phyloP scores from a whole-genome alignment of 2,329 filamentous ascomycete genomes.

The Tolypocladium paradoxum region DNA sequence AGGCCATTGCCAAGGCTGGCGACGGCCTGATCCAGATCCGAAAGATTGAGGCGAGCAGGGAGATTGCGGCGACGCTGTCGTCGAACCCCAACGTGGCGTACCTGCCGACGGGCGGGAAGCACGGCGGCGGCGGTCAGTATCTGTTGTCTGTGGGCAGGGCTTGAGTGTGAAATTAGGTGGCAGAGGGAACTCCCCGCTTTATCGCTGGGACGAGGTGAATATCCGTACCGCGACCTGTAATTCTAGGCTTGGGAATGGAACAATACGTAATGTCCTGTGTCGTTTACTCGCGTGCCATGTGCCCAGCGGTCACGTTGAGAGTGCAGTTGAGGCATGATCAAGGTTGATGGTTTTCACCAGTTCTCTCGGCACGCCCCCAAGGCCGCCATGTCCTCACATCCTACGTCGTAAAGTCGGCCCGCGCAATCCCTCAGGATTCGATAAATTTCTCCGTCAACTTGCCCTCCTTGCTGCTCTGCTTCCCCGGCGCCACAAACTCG shows the following conservation, averaged over 20 bases:
- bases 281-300: background rate
- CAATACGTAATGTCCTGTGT: background rate
- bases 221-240: conserved; percentile 21
- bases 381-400: background rate
- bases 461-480: conserved; percentile 10
- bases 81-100: conserved; percentile 94
- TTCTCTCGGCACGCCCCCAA: background rate
- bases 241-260: conserved; percentile 18
- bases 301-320: background rate
- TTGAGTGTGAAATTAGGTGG: conserved; percentile 12
- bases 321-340: background rate
- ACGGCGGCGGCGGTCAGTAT: conserved; percentile 41
- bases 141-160: conserved; percentile 41
- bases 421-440: conserved; percentile 12
- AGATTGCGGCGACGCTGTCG: conserved; percentile 85
- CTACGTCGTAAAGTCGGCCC: background rate
- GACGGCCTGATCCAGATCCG: conserved; percentile 92
- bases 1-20: conserved; percentile 84
- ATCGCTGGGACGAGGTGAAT: conserved; percentile 8
- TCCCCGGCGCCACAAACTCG: conserved; percentile 28
- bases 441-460: conserved; percentile 27
- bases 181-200: conserved; percentile 23
- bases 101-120: conserved; percentile 66
- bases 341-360: background rate
- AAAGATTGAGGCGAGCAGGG: conserved; percentile 92